Evolutionary conservation across 257 asterid genomes (phyloP).

Genomic region (Rubia yunnanensis): DNA sequence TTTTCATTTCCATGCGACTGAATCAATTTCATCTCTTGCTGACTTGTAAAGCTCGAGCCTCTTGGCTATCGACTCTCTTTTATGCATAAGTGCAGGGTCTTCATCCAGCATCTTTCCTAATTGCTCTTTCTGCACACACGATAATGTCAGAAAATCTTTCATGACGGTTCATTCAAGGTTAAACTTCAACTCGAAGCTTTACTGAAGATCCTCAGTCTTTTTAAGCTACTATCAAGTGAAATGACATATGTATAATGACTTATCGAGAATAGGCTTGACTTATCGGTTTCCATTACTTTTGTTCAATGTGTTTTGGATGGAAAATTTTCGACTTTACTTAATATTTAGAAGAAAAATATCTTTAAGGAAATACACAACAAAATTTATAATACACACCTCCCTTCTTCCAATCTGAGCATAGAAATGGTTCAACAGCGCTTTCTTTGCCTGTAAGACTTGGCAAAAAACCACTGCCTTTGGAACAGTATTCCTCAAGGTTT

Average conservation of each 20-base stretch:
- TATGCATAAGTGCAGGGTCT: constrained; percentile 89
- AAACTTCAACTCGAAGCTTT: not conserved
- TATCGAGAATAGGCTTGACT: not conserved
- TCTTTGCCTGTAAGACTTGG: constrained; percentile 90
- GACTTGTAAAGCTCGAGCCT: constrained; percentile 88
- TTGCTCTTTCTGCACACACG: constrained; percentile 68
- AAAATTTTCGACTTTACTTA: not conserved
- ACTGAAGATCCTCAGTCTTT: not conserved
- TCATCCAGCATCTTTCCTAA: constrained; percentile 91
- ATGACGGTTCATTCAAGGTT: not conserved
- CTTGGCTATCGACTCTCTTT: constrained; percentile 72
- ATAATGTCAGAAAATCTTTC: not conserved
- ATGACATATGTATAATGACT: not conserved
- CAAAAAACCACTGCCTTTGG: constrained; percentile 99
- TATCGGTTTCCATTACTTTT: not conserved
- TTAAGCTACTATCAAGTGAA: not conserved
- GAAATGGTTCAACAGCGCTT: constrained; percentile 59
- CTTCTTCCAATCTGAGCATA: constrained; percentile 84
- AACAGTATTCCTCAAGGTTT: constrained; percentile 63
- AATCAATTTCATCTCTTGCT: constrained; percentile 91
- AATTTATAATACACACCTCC: constrained; percentile 48
- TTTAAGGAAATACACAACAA: not conserved
- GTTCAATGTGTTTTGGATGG: too few species aligned
- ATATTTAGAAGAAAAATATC: not conserved
- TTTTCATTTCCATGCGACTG: constrained; percentile 90